Evolutionary conservation across 2,329 filamentous ascomycete species (phyloP).

Genomic region (Colletotrichum tofieldiae): DNA sequence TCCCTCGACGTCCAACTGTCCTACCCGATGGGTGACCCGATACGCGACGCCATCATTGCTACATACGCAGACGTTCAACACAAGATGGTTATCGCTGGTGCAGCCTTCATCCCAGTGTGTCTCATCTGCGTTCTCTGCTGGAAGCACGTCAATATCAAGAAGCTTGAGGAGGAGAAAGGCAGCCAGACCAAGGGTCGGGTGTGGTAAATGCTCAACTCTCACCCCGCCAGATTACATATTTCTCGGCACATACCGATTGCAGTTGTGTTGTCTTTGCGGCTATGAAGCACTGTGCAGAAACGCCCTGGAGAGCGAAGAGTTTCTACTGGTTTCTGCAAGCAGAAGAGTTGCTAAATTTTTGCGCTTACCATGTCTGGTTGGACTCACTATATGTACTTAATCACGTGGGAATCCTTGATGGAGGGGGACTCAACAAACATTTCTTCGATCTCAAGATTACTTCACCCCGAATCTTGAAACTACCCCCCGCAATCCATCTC

Average conservation of each 20-base stretch:
- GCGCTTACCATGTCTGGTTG: background rate
- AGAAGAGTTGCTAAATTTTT: background rate
- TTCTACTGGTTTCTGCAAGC: background rate
- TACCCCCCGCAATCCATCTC: no score
- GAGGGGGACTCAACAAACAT: background rate
- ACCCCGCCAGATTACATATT: no score
- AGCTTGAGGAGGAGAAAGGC: slow-evolving; percentile 53
- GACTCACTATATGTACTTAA: slow-evolving; percentile 34
- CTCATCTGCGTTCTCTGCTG: slow-evolving; percentile 55
- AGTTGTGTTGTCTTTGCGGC: slow-evolving; percentile 7
- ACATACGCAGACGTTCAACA: slow-evolving; percentile 65
- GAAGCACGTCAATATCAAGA: slow-evolving; percentile 58
- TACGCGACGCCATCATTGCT: slow-evolving; percentile 60
- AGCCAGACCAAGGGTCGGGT: slow-evolving; percentile 54
- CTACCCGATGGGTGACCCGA: slow-evolving; percentile 58
- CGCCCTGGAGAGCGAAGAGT: background rate
- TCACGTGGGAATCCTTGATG: slow-evolving; percentile 10
- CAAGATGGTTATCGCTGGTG: slow-evolving; percentile 56
- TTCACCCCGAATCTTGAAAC: no score
- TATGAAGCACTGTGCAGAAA: background rate
- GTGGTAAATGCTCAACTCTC: slow-evolving; percentile 47
- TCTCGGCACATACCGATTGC: background rate
- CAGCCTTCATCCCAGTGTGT: slow-evolving; percentile 53
- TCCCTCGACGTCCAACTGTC: slow-evolving; percentile 53
- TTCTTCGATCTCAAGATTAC: no score